phyloP scores from a whole-genome alignment of 1,284 basidiomycete genomes.

The Pisolithus thermaeus region DNA sequence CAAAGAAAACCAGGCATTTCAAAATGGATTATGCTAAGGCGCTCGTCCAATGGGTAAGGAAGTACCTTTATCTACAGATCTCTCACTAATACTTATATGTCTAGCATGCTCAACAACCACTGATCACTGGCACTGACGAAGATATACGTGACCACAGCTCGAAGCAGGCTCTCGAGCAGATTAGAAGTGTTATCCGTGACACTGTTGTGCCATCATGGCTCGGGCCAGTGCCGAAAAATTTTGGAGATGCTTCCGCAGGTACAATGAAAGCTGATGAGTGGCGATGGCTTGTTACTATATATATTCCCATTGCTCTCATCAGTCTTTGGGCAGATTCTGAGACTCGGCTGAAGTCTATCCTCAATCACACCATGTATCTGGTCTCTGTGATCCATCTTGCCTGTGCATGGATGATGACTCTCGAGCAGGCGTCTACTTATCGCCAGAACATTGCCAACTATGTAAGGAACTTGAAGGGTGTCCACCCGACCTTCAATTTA shows the following conservation, averaged over 20 bases:
- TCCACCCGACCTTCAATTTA: slow-evolving; percentile 16
- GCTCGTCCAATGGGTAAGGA: too few relatives aligned
- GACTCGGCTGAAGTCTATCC: not conserved
- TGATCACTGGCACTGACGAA: too few relatives aligned
- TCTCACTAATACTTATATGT: too few relatives aligned
- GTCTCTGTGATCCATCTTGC: slow-evolving; percentile 10
- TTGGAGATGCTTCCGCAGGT: slow-evolving; percentile 23
- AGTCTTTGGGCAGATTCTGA: slow-evolving; percentile 6
- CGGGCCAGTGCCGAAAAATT: slow-evolving; percentile 22
- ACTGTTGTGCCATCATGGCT: slow-evolving; percentile 28
- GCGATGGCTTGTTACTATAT: slow-evolving; percentile 25
- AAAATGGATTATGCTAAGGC: not conserved
- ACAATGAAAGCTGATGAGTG: slow-evolving; percentile 32
- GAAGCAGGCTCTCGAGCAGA: not conserved
- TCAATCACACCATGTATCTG: slow-evolving; percentile 13
- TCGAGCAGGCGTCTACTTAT: not conserved
- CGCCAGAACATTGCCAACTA: slow-evolving; percentile 2
- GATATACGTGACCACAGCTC: too few relatives aligned
- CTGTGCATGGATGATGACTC: slow-evolving; percentile 4
- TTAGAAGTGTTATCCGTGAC: slow-evolving; percentile 19
- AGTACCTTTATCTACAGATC: too few relatives aligned
- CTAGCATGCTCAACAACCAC: too few relatives aligned
- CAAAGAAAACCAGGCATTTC: not conserved
- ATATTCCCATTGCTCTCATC: slow-evolving; percentile 28
- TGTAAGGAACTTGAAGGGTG: slow-evolving; percentile 9